Conservation (phyloP, 208 protist genomes). For the Trichomonas gallinae region DNA sequence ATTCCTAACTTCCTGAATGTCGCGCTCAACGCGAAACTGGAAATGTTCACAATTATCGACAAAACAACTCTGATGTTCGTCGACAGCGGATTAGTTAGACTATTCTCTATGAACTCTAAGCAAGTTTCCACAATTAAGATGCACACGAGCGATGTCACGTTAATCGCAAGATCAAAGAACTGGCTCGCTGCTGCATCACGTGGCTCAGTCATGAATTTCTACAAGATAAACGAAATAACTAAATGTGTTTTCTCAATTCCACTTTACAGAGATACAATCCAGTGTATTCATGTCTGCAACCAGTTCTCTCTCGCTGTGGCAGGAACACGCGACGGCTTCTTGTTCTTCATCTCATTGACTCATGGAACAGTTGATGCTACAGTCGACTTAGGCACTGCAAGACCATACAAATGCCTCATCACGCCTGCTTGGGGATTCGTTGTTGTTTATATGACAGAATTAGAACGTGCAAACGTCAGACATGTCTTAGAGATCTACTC, state of each 20-base stretch:
- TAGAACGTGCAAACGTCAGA: background rate
- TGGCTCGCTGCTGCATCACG: background rate
- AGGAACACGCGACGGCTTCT: background rate
- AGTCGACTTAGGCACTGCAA: background rate
- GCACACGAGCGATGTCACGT: background rate
- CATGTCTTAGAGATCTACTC: background rate
- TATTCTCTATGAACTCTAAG: background rate
- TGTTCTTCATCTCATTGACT: background rate
- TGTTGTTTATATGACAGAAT: background rate
- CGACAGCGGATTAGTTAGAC: background rate
- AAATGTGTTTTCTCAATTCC: background rate
- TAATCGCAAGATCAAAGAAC: background rate
- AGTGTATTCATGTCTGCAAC: background rate
- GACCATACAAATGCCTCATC: background rate
- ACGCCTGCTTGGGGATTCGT: background rate
- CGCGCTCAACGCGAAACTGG: background rate
- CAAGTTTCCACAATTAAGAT: background rate
- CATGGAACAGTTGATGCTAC: background rate
- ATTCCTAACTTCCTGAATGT: background rate
- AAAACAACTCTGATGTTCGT: background rate
- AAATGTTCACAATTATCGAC: background rate
- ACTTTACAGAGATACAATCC: background rate
- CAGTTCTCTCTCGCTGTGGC: background rate
- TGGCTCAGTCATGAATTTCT: background rate
- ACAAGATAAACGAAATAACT: background rate